These are phyloP conservation scores for Cladosporium sp. DNA, from an alignment of 2,329 filamentous ascomycete species.

Conservation along the genomic window DNA sequence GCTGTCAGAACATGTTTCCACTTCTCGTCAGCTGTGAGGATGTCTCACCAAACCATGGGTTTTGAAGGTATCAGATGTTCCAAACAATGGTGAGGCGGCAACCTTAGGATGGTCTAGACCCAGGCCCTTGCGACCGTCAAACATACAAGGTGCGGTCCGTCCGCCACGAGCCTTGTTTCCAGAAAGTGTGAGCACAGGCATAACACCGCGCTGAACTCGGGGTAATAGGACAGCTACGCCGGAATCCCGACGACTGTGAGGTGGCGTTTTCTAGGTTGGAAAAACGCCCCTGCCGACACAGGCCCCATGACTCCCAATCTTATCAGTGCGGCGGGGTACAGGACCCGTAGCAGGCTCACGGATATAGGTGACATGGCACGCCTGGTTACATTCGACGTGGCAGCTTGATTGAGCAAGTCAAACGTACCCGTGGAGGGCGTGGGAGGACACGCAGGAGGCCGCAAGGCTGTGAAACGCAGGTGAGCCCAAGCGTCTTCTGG, in stretches of 20 bases:
- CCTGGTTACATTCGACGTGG: not conserved
- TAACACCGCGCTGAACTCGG: not conserved
- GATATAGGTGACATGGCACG: not conserved
- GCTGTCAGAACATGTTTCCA: not conserved
- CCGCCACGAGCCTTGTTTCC: slow-evolving; percentile 2
- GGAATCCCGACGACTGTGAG: not conserved
- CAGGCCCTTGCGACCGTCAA: not conserved
- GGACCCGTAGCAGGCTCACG: not conserved
- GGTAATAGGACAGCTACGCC: not conserved
- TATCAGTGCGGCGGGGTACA: not conserved
- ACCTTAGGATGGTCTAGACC: slow-evolving; percentile 3
- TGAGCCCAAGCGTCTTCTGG: not conserved
- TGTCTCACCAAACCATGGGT: slow-evolving; percentile 1
- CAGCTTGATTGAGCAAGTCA: not conserved
- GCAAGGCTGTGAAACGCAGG: slow-evolving; percentile 6
- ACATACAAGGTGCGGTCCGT: slow-evolving; percentile 5
- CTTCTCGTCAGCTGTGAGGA: slow-evolving; percentile 3
- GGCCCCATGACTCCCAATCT: slow-evolving; percentile 2
- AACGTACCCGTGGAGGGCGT: not conserved
- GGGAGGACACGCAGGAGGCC: slow-evolving; percentile 7
- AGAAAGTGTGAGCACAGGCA: not conserved
- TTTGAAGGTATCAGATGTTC: slow-evolving; percentile 5
- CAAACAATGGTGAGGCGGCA: slow-evolving; percentile 15
- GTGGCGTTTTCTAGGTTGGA: slow-evolving; percentile 5
- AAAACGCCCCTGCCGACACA: not conserved